Percentiles rank a stretch among this genome's conserved stretches.
phyloP scores from a whole-genome alignment of 1,284 basidiomycete genomes.

The Schizophyllum amplum region DNA sequence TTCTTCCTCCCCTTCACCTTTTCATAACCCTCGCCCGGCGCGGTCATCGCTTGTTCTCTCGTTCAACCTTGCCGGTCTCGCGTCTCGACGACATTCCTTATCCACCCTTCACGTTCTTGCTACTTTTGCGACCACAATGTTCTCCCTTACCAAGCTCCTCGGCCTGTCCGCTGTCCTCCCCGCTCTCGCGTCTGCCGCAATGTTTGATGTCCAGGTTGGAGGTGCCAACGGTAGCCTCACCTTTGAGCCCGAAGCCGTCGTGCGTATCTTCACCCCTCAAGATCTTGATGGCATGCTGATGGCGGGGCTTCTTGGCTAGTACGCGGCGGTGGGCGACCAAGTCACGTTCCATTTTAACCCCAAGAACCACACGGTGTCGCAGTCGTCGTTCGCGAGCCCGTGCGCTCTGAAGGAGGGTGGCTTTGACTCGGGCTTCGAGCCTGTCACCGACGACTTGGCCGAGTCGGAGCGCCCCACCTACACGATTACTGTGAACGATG shows the following conservation, averaged over 20 bases:
- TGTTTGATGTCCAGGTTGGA: slow-evolving; percentile 21
- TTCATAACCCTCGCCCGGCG: not conserved
- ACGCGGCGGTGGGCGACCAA: not conserved
- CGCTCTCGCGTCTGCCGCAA: slow-evolving; percentile 16
- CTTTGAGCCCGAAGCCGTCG: slow-evolving; percentile 21
- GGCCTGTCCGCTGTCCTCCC: slow-evolving; percentile 14
- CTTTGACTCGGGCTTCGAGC: slow-evolving; percentile 32
- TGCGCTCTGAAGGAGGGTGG: slow-evolving; percentile 26
- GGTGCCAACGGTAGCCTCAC: slow-evolving; percentile 23
- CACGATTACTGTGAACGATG: slow-evolving; percentile 19
- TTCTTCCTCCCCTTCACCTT: not conserved
- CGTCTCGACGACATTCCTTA: not conserved
- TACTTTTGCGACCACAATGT: slow-evolving; percentile 8
- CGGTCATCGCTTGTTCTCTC: not conserved
- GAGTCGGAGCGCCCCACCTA: slow-evolving; percentile 15
- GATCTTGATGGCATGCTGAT: slow-evolving; percentile 27
- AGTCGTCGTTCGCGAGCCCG: slow-evolving; percentile 34
- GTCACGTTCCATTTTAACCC: slow-evolving; percentile 18
- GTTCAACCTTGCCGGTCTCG: no score
- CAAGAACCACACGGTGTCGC: slow-evolving; percentile 36
- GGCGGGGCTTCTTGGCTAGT: slow-evolving; percentile 15
- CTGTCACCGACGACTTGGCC: slow-evolving; percentile 22
- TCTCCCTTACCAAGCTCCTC: slow-evolving; percentile 11
- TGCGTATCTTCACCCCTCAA: slow-evolving; percentile 26
- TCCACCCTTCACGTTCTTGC: not conserved